Percentiles rank a stretch among this genome's conserved stretches.
Conservation (phyloP, 164 flowering plant species). For the Vitis cinerea region DNA sequence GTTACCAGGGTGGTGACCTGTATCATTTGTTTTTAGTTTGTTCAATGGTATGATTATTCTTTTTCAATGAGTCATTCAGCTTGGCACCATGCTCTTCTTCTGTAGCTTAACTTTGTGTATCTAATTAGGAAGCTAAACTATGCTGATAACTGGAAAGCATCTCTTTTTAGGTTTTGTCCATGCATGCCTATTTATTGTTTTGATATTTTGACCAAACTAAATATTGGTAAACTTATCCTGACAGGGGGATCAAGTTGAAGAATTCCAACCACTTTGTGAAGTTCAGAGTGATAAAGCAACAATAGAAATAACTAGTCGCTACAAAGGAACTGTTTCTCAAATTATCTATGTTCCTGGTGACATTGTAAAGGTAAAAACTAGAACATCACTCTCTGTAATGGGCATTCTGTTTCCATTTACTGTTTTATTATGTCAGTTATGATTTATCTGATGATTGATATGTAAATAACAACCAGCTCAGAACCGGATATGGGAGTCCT, state of each 20-base stretch:
- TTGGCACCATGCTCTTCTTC: too few relatives aligned
- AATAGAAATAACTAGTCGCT: slow-evolving; percentile 97
- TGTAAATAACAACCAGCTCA: background rate
- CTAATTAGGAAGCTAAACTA: too few relatives aligned
- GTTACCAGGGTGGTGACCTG: too few relatives aligned
- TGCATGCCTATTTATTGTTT: too few relatives aligned
- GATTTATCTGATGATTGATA: background rate
- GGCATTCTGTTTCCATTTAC: background rate
- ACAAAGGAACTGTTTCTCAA: slow-evolving; percentile 70
- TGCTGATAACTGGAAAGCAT: too few relatives aligned
- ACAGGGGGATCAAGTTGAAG: slow-evolving; percentile 90
- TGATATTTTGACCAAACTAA: too few relatives aligned
- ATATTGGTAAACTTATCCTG: slow-evolving; percentile 7
- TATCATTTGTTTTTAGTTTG: too few relatives aligned
- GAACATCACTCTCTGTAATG: background rate
- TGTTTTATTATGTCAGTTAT: background rate
- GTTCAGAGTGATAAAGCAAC: slow-evolving; percentile 99
- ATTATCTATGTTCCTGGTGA: slow-evolving; percentile 76
- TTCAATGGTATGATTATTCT: too few relatives aligned
- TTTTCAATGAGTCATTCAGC: too few relatives aligned
- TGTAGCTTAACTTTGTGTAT: too few relatives aligned
- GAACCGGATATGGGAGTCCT: too few relatives aligned
- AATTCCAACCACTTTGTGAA: slow-evolving; percentile 93
- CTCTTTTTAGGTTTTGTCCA: too few relatives aligned
- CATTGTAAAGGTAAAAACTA: slow-evolving; percentile 71